A percentile compares a stretch with the other conserved stretches of the same genome.
phyloP scores from a whole-genome alignment of 208 protist genomes.

The Acanthamoeba royreba region DNA sequence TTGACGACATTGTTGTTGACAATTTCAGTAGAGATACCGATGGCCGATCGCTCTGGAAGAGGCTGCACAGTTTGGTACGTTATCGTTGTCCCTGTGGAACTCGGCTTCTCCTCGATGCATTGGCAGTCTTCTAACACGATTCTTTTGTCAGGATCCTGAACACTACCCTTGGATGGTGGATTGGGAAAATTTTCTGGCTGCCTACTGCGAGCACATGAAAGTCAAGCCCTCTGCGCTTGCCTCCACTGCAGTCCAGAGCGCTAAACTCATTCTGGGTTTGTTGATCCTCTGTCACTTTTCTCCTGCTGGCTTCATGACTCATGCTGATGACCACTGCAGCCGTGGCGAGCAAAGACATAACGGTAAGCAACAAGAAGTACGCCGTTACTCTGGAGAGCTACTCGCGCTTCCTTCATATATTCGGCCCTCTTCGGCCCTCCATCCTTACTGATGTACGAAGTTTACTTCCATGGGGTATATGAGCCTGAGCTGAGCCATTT shows the following conservation, averaged over 20 bases:
- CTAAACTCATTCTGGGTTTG: neutral
- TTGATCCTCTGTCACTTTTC: neutral
- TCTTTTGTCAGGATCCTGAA: neutral
- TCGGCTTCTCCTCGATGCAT: neutral
- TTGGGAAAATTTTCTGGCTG: neutral
- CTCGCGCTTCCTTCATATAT: neutral
- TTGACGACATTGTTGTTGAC: neutral
- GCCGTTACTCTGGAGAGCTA: neutral
- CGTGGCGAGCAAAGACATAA: neutral
- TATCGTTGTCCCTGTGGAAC: too few relatives aligned
- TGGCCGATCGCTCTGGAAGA: neutral
- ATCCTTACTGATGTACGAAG: neutral
- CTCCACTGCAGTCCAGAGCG: neutral
- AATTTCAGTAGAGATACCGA: neutral
- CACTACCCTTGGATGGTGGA: neutral
- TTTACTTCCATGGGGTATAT: neutral
- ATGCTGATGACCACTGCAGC: too few relatives aligned
- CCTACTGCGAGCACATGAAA: neutral
- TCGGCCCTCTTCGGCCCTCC: neutral
- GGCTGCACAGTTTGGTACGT: too few relatives aligned
- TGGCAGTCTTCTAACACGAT: neutral
- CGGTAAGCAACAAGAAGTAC: neutral
- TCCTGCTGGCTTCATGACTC: too few relatives aligned
- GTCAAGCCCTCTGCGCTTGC: neutral
- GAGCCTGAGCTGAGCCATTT: too few relatives aligned